These are phyloP conservation scores for Aspergillus cejpii DNA, from an alignment of 2,329 filamentous ascomycete genomes.

Conservation along the genomic window DNA sequence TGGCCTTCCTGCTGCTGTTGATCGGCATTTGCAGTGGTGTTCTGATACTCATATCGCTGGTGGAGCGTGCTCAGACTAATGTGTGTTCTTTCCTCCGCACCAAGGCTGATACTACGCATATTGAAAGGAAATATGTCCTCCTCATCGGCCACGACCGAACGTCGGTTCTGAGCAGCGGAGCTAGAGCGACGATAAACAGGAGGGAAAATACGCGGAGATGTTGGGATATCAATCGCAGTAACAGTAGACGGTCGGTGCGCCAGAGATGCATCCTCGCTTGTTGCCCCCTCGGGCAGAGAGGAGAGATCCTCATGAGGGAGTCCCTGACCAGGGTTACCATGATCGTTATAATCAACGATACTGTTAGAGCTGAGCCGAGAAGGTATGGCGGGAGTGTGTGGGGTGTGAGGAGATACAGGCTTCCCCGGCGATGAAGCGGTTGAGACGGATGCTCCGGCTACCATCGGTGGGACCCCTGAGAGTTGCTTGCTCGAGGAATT, in stretches of 20 bases:
- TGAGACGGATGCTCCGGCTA: conserved; percentile 64
- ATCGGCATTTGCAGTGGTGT: conserved; percentile 15
- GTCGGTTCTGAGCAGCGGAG: conserved; percentile 38
- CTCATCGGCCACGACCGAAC: conserved; percentile 35
- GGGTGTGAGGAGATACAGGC: conserved; percentile 80
- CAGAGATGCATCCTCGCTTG: conserved; percentile 29
- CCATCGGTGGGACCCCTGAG: conserved; percentile 55
- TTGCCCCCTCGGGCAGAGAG: conserved; percentile 34
- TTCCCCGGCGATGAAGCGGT: conserved; percentile 85
- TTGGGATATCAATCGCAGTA: conserved; percentile 46
- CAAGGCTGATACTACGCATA: conserved; percentile 44
- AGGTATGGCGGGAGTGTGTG: conserved; percentile 87
- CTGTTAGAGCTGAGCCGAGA: conserved; percentile 90
- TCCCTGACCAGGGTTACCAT: conserved; percentile 29
- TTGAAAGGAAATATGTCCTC: conserved; percentile 42
- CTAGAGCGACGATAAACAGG: conserved; percentile 41
- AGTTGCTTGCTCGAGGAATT: conserved; percentile 70
- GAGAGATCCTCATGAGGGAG: conserved; percentile 26
- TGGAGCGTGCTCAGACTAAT: conserved; percentile 29
- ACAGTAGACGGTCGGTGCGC: conserved; percentile 32
- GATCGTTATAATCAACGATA: conserved; percentile 61
- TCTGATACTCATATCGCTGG: conserved; percentile 31
- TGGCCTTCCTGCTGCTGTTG: conserved; percentile 14
- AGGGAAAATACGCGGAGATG: conserved; percentile 39
- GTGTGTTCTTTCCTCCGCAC: conserved; percentile 36